Evolutionary conservation across 2,329 filamentous ascomycete species (phyloP), one percentile per base, ranked within the genome.

Genomic region (Penicillium frequentans): DNA sequence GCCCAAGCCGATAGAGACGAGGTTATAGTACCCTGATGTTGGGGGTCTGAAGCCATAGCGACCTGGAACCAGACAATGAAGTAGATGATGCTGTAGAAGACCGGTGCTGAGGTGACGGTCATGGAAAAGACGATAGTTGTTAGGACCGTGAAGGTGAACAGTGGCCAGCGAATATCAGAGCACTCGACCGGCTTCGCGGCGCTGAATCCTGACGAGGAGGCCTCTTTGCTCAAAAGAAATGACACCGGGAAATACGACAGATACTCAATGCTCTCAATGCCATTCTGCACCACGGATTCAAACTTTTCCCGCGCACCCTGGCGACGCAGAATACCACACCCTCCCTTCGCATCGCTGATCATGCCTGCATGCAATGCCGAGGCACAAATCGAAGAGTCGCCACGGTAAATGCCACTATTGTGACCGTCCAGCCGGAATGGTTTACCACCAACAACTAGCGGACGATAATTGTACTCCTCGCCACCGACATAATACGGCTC

Each of bases 11-110:
- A 80, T 78, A 45, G 81, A 84, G 54, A 86, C 69, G 14, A 86
- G 75, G 35, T 80, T 74, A 49, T 82, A 80, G 68, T 82, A 86
- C 67, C 83, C 78, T 16, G 80, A 76, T 33, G 77, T 78, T 1
- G 84, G 84, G 84, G 83, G 62, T 87, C 84, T 5, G 84, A 85
- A 10, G 80, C 83, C 31, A 87, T 80, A 9, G 81, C 83, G 8
- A 86, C 83, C 58, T 86, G 83, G 64, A 85, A 83, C 75, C 84
- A 87, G 16, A 86, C 73, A 39, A 80, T 79, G 39, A 81, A 68
- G 66, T 84, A 86, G 27, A 80, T 75, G 14, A 80, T 80, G 47
- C 75, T 73, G 69, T 85, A 86, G 68, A 86, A 86, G 1, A 84
- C 77, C 3, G 78, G 73, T 1, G 84, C 79, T 0, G 81, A 82